These are phyloP conservation scores for Apiosordaria backusii DNA, from an alignment of 495 filamentous ascomycete genomes.

Conservation along the genomic window DNA sequence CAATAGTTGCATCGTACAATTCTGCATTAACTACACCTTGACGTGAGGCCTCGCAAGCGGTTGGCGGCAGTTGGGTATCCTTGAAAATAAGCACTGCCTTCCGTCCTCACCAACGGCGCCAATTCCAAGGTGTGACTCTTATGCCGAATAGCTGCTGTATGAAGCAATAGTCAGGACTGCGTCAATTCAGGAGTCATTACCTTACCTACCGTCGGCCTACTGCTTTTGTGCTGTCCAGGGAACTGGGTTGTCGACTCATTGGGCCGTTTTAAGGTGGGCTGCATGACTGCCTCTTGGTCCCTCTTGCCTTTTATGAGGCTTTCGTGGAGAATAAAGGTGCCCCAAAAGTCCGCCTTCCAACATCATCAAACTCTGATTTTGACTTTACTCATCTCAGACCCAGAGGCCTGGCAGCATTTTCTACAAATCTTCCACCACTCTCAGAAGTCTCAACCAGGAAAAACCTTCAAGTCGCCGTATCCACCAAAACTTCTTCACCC, in stretches of 20 bases:
- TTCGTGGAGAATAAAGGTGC: not conserved
- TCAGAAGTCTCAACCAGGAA: not conserved
- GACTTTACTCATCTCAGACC: not conserved
- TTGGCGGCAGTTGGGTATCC: not conserved
- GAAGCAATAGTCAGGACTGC: not conserved
- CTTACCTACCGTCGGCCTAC: not conserved
- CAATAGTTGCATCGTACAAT: not conserved
- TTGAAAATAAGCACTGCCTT: not conserved
- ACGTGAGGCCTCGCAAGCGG: not conserved
- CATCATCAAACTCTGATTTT: not conserved
- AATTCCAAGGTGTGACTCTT: not conserved
- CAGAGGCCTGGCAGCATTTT: not conserved
- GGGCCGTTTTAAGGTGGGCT: not conserved
- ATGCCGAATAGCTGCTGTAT: not conserved
- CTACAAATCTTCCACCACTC: not conserved
- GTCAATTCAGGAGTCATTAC: not conserved
- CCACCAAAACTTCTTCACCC: constrained; percentile 16
- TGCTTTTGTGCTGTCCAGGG: not conserved
- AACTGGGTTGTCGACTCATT: constrained; percentile 6
- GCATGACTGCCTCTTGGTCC: not conserved
- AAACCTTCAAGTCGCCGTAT: constrained; percentile 7
- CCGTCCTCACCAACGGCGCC: not conserved
- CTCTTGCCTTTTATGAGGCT: not conserved
- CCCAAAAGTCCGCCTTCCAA: not conserved
- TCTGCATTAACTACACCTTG: not conserved